A percentile compares a stretch with the other conserved stretches of the same genome.
phyloP scores from a whole-genome alignment of 225 moss, liverwort and hornwort species.

The Straminergon stramineum region DNA sequence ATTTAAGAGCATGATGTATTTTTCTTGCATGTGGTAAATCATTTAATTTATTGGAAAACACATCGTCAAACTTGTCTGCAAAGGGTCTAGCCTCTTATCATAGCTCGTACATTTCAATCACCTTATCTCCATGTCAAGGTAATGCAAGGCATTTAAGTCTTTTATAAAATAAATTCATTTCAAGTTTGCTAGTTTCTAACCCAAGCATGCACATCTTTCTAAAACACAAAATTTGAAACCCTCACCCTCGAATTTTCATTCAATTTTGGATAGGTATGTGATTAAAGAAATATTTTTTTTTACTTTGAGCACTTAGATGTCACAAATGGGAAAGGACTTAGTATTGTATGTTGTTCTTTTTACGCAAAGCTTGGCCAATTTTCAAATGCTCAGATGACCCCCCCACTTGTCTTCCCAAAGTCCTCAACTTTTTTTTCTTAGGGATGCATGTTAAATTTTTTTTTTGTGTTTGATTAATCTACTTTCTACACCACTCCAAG shows the following conservation, averaged over 20 bases:
- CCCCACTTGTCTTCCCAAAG: no score
- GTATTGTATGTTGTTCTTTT: no score
- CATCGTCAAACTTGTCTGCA: background rate
- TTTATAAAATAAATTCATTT: background rate
- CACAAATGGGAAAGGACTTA: background rate
- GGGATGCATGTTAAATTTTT: no score
- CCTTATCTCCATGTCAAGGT: background rate
- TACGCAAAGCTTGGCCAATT: no score
- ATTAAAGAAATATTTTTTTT: no score
- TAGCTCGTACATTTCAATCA: background rate
- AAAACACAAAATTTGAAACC: accelerated
- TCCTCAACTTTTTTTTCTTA: no score
- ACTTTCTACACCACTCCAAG: no score
- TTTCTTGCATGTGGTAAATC: background rate
- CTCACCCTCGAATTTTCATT: background rate
- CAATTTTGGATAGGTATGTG: background rate
- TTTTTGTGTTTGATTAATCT: no score
- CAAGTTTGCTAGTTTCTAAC: background rate
- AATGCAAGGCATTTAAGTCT: background rate
- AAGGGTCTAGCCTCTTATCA: no score
- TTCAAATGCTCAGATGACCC: no score
- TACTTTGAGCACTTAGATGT: no score
- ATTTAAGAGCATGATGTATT: background rate
- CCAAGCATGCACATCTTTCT: background rate
- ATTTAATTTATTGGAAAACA: background rate